Evolutionary conservation across 176 grass and related monocot genomes (phyloP).

Genomic region (Oryza meyeriana): DNA sequence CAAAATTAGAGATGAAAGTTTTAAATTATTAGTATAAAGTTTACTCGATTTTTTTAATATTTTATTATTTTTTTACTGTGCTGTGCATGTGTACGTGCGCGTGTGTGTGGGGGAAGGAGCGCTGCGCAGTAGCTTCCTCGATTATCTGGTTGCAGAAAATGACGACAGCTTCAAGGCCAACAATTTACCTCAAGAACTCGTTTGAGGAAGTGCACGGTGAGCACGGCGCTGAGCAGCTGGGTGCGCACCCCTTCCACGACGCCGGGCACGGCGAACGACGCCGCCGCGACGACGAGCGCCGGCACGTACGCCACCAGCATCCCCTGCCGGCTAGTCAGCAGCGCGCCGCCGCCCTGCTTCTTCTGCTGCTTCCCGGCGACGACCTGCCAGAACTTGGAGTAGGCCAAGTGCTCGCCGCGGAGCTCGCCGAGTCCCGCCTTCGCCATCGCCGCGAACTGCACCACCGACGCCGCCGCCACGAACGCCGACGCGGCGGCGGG

Average conservation of each 20-base stretch:
- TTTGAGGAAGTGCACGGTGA: constrained; percentile 70
- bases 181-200: constrained; percentile 63
- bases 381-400: constrained; percentile 85
- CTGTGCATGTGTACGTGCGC: no score
- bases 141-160: no score
- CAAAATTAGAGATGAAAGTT: no score
- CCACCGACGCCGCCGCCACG: constrained; percentile 46
- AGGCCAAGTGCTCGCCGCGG: constrained; percentile 44
- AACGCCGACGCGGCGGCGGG: constrained; percentile 44
- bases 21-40: no score
- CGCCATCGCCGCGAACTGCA: constrained; percentile 28
- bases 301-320: constrained; percentile 76
- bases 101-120: no score
- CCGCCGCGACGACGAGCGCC: constrained; percentile 38
- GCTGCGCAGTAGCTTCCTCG: no score
- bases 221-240: constrained; percentile 36
- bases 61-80: no score
- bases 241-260: constrained; percentile 31
- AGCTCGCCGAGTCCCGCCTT: constrained; percentile 47
- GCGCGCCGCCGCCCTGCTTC: not conserved
- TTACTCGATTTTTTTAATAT: no score
- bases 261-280: constrained; percentile 46
- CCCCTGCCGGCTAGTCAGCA: constrained; percentile 35
- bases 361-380: not conserved
- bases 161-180: no score